Evolutionary conservation across 1,284 basidiomycete genomes (phyloP), one percentile per base, ranked within the genome.

Genomic region (Irpex sp.): DNA sequence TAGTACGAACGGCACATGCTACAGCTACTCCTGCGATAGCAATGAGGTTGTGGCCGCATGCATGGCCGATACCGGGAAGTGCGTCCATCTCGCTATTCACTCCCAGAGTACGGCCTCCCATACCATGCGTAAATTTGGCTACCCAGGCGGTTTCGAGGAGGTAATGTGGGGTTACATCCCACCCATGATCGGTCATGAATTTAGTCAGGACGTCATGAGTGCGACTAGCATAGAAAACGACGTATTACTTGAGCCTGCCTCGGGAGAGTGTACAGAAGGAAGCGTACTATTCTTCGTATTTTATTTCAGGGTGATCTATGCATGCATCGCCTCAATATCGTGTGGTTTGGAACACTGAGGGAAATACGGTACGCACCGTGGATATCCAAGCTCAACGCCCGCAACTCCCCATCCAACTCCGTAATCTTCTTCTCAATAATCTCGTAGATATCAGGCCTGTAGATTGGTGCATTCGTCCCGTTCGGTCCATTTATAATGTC

Each of bases 11-110:
- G 4, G 87, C 89, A 58, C 93, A 74, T 6, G 93, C 88, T 13
- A 91, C 83, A 9, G 88, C 93, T 21, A 93, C 85, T 31, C 93
- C 94, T 59, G 86, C 83, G 62, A 91, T 86, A 36, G 92, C 92
- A 63, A 95, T 95, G 61, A 95, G 80, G 72, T 94, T 94, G 72
- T 95, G 92, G 0, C 93, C 93, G 69, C 93, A 95, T 0, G 89
- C 93, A 73, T 94, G 87, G 4, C 88, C 87, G 58, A 89, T 78
- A 17, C 82, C 79, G 15, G 81, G 83, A n/a, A 88, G 76, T 2
- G 86, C 81, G 68, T 89, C 88, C 83, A 89, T 89, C 73, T 86
- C 83, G 50, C 89, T 87, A 72, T 92, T 93, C 60, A 92, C 77
- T 3, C 89, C 91, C 59, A 92, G 79, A 17, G 84, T 84, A 59